A percentile compares a stretch with the other conserved stretches of the same genome.
phyloP scores from a whole-genome alignment of 78 protist genomes.

The Bodo saltans region DNA sequence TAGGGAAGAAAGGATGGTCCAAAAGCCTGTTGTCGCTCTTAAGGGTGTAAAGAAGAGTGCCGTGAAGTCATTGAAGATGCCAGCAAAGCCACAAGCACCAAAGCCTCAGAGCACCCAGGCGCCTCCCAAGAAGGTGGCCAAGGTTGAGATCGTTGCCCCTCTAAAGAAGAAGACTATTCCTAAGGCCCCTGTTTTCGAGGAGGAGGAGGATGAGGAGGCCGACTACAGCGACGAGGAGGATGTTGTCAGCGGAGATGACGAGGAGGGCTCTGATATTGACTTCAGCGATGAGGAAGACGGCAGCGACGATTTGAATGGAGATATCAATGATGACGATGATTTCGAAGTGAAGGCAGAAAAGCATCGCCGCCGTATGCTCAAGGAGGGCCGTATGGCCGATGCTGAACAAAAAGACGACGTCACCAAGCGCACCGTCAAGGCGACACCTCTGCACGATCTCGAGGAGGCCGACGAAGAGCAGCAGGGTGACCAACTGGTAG shows the following conservation, averaged over 20 bases:
- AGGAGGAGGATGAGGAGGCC: constrained; percentile 12
- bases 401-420: not conserved
- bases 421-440: not conserved
- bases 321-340: not conserved
- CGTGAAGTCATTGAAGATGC: too few species aligned
- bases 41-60: too few species aligned
- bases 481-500: not conserved
- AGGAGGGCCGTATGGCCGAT: not conserved
- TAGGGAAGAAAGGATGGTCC: too few species aligned
- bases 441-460: not conserved
- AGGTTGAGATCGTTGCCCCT: too few species aligned
- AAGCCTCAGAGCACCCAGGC: too few species aligned
- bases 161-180: too few species aligned
- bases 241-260: constrained; percentile 3
- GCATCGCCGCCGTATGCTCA: not conserved
- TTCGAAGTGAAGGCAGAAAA: not conserved
- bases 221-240: constrained; percentile 19
- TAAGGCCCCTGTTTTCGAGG: too few species aligned
- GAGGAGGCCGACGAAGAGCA: constrained; percentile 34
- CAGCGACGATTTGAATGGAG: constrained; percentile 1
- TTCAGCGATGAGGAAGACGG: constrained; percentile 42
- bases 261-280: not conserved
- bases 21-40: too few species aligned
- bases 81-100: too few species aligned
- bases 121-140: too few species aligned